phyloP scores from a whole-genome alignment of 75 land plant genomes.

The Cunninghamia lanceolata region DNA sequence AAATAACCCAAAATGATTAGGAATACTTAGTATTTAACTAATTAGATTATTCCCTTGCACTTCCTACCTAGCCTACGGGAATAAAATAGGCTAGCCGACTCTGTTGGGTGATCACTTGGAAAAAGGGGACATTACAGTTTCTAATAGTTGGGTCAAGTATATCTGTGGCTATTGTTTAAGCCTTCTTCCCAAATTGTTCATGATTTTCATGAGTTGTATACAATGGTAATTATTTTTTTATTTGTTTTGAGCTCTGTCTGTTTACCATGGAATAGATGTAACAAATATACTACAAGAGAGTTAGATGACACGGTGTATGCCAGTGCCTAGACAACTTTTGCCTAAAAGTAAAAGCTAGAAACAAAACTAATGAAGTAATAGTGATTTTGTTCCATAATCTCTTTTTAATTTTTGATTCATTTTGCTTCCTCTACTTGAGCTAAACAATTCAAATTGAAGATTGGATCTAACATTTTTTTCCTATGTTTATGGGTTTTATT shows the following conservation, averaged over 20 bases:
- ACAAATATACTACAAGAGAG: background rate
- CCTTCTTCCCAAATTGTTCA: background rate
- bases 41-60: no score
- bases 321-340: background rate
- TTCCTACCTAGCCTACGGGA: no score
- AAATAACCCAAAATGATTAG: no score
- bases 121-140: no score
- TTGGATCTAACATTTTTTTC: background rate
- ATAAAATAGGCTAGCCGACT: no score
- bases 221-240: background rate
- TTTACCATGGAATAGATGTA: background rate
- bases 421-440: background rate
- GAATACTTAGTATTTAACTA: no score
- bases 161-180: no score
- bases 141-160: background rate
- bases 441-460: background rate
- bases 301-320: background rate
- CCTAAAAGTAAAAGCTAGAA: background rate
- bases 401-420: background rate
- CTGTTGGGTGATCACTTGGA: no score
- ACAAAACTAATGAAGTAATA: background rate
- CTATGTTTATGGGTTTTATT: background rate
- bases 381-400: background rate
- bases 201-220: background rate
- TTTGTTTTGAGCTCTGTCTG: background rate